Base-by-base conservation (phyloP, 2,329 filamentous ascomycete species). In the Penicillium sp. region DNA sequence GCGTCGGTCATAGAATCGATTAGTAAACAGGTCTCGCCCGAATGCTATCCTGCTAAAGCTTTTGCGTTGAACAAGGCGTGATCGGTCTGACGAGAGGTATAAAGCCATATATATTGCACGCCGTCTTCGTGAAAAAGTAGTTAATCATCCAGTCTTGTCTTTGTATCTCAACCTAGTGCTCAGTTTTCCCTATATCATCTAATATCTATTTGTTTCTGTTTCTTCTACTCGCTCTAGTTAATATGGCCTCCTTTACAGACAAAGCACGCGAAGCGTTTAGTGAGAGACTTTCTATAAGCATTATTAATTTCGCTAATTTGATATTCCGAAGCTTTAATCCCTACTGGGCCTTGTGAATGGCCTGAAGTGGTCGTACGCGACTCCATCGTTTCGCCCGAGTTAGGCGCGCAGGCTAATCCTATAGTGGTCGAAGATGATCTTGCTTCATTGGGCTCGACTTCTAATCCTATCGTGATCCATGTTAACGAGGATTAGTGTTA, bases 351-450 rank as follows among this genome's bases (percentile, higher is more conserved):
- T 15, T 33, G 49, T 47, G 61, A 63, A 58, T 63, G 42, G 58
- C 49, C 58, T 58, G 54, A 56, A 58, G 61, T 61, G 22, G 58
- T 55, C 44, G 54, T 68, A 56, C 44, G 60, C 60, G 60, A 58
- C 26, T 62, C 38, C 10, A 40, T 51, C 22, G 38, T 42, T 47
- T 13, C 33, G 22, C n/a, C 57, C 12, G 47, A 55, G 57, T 56
- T 58, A 55, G 61, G 58, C 49, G 60, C 54, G n/a, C 2, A 58
- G 35, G 61, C 50, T 33, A 60, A 60, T 60, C 61, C 58, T 19
- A 63, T 63, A 37, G 53, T 57, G 13, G 54, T 60, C 15, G 38
- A 15, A 38, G 61, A 60, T 58, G 50, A 47, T 35, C 58, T 19
- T 56, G 45, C 59, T 59, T 59, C 42, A 4, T 53, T 64, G n/a